Conservation (phyloP, 2,329 filamentous ascomycete species). For the Aplosporella prunicola region DNA sequence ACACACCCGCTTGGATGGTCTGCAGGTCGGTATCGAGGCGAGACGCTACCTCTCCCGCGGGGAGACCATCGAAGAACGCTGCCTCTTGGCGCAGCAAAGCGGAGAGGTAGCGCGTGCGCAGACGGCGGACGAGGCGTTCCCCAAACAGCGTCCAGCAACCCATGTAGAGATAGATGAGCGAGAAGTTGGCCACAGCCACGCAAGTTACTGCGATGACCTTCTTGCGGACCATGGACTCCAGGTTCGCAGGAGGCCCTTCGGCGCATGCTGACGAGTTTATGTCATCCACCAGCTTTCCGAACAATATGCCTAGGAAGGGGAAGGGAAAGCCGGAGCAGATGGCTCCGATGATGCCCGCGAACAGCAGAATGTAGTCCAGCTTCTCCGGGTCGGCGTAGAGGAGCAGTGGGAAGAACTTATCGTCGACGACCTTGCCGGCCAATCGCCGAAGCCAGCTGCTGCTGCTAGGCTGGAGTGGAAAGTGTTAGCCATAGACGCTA, state of each 20-base stretch:
- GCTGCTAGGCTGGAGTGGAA: too few relatives aligned
- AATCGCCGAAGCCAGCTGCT: too few relatives aligned
- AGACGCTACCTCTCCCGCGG: slow-evolving; percentile 1
- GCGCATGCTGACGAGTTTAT: slow-evolving; percentile 7
- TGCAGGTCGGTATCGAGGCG: slow-evolving; percentile 4
- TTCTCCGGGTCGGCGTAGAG: slow-evolving; percentile 1
- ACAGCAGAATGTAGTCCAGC: slow-evolving; percentile 3
- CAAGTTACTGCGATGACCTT: slow-evolving; percentile 2
- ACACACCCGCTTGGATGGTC: slow-evolving; percentile 7
- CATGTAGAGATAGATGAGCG: slow-evolving; percentile 3
- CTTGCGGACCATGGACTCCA: slow-evolving; percentile 2
- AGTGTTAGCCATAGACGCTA: too few relatives aligned
- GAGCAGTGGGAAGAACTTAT: slow-evolving; percentile 6
- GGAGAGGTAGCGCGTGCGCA: slow-evolving; percentile 1
- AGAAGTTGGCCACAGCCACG: slow-evolving; percentile 4
- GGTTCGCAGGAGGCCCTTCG: neutral
- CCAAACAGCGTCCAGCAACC: slow-evolving; percentile 8
- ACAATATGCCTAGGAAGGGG: slow-evolving; percentile 7
- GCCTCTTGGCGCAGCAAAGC: slow-evolving; percentile 2
- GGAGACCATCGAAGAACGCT: slow-evolving; percentile 2
- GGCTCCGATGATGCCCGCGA: neutral
- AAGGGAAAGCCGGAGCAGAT: slow-evolving; percentile 7
- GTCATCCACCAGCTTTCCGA: slow-evolving; percentile 7
- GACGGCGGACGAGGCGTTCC: slow-evolving; percentile 2
- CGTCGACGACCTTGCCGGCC: slow-evolving; percentile 3